Evolutionary conservation across 2,329 filamentous ascomycete genomes (phyloP), one percentile per base, ranked within the genome.

Genomic region (Polytolypa hystricis): DNA sequence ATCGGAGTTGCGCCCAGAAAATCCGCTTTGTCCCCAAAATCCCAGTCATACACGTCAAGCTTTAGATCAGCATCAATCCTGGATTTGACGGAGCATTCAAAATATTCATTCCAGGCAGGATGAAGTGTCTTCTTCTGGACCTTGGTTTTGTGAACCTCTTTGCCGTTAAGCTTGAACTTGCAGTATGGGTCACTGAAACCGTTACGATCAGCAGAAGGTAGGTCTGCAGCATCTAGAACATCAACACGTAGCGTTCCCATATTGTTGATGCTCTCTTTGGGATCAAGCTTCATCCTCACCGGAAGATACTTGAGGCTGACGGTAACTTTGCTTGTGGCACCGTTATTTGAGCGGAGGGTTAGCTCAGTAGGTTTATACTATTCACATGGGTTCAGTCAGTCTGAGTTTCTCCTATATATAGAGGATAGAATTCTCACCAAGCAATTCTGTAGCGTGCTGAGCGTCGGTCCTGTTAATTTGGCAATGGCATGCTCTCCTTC

Each of bases 231-330:
- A 57, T 94, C 86, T 25, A 96, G 66, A 12, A 98, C 73, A 51
- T 96, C 86, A n/a, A 98, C 84, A 14, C 87, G 83, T 15, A 98
- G 77, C 40, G 79, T 87, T 41, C 91, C 91, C 77, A 94, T 93
- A 62, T 98, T 98, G 74, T 95, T 96, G 70, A 98, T 94, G 53
- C 86, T 95, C 62, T 98, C 91, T 51, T 79, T 85, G 0, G 91
- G 83, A 52, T 98, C 86, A 33, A 98, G 80, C 39, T 78, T 69
- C 91, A 98, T 98, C 65, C 84, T 78, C 42, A 96, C 79, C 0
- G 91, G 91, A 16, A 98, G 78, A 56, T 94, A 98, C 61, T 93
- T 93, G 53, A 95, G 73, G 64, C 83, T 93, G 54, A 98, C 82
- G 48, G 81, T 93, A 55, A 98, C 72, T 53, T 78, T 87, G 65